A percentile compares a stretch with the other conserved stretches of the same genome.
phyloP scores from a whole-genome alignment of 805 yeast species.

The Lachancea waltii region DNA sequence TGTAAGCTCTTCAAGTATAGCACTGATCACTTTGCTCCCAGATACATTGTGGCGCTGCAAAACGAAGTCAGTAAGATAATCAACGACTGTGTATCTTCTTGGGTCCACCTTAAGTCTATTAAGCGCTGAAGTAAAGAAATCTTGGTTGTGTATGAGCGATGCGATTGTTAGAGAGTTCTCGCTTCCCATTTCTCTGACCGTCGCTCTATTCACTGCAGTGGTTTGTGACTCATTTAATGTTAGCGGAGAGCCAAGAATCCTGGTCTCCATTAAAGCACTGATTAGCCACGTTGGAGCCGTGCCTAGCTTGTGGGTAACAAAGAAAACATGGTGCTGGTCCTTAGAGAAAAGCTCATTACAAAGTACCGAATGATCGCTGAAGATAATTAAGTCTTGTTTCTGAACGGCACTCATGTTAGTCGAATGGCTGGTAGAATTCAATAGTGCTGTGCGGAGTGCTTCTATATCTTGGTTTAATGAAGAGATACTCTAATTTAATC shows the following conservation, averaged over 20 bases:
- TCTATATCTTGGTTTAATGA: no score
- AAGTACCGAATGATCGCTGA: slow-evolving; percentile 43
- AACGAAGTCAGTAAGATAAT: slow-evolving; percentile 44
- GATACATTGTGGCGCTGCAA: slow-evolving; percentile 45
- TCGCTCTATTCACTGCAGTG: slow-evolving; percentile 22
- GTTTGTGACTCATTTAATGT: slow-evolving; percentile 32
- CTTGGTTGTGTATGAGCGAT: slow-evolving; percentile 25
- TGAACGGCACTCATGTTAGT: slow-evolving; percentile 30
- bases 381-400: slow-evolving; percentile 53
- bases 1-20: slow-evolving; percentile 58
- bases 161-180: slow-evolving; percentile 24
- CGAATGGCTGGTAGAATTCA: neutral
- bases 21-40: slow-evolving; percentile 66
- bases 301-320: slow-evolving; percentile 41
- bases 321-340: slow-evolving; percentile 25
- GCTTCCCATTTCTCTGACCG: slow-evolving; percentile 1
- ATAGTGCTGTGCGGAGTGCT: no score
- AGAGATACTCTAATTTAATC: no score
- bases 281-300: slow-evolving; percentile 62
- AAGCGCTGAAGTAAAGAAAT: slow-evolving; percentile 17
- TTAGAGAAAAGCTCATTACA: slow-evolving; percentile 20
- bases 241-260: slow-evolving; percentile 40
- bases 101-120: slow-evolving; percentile 20
- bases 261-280: slow-evolving; percentile 47
- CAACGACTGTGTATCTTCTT: slow-evolving; percentile 33